Base-by-base conservation (phyloP, 2,329 filamentous ascomycete species). In the Mycosphaerella arachidis region DNA sequence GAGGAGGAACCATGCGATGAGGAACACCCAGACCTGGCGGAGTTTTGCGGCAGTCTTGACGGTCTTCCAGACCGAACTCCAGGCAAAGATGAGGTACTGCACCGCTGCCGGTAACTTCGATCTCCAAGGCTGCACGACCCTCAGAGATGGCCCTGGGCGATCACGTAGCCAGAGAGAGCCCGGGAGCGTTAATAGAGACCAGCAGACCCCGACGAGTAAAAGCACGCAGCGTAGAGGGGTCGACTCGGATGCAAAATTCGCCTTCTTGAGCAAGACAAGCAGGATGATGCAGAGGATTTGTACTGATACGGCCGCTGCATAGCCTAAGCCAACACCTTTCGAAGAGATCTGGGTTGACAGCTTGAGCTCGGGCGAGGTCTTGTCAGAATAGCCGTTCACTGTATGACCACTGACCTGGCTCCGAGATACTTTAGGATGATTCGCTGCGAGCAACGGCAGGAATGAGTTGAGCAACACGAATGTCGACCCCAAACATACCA, bases 401-500 rank as follows among this genome's bases (percentile, higher is more conserved):
- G 10, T 18, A 16, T n/a, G 50, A 5, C 30, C 30, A 5, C 48
- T 27, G 5, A 58, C 52, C 3, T 56, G 27, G n/a, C 63, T 58
- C n/a, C 33, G 18, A 45, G 51, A 29, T n/a, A 35, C 31, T n/a
- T 53, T 30, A 13, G 90, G 88, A 72, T 96, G 90, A 67, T 95
- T 87, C 46, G 91, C 84, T 52, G 96, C 92, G 12, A 97, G 81
- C 2, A 97, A 80, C 0, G 93, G 93, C 24, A 97, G 78, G 68
- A 96, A 97, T 0, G 92, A 94, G 76, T 97, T 97, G 27, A 97
- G 80, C n/a, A 97, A 79, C 2, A 96, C 92, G 73, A 96, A 97
- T 0, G 91, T 96, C n/a, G 91, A 92, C 18, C 93, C 93, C 67
- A 96, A 91, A 43, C 90, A 92, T 0, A 90, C 92, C 70, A 97